Base-by-base conservation (phyloP, 306 rosid genomes). In the Castanea sativa region DNA sequence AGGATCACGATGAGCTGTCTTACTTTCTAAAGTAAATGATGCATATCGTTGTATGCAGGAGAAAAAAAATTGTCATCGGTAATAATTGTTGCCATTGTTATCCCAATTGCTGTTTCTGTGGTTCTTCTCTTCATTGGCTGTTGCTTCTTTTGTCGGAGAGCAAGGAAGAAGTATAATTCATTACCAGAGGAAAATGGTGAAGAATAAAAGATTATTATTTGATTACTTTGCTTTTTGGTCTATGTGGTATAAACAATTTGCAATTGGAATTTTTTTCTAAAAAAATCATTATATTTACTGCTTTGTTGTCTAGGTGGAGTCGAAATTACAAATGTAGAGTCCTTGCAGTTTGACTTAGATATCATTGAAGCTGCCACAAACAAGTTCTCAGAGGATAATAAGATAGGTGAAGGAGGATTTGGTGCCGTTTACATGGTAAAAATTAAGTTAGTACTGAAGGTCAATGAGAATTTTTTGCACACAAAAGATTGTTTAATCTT, bases 351-450 rank as follows among this genome's bases (percentile, higher is more conserved):
- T 43, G 19, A 58, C 21, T 69, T 83, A 19, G 51, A 12, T 29
- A 78, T 29, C 10, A 68, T 78, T n/a, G 77, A 83, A 21, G 19
- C 55, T 49, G 86, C 83, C 6, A 83, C 83, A 4, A 55, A 70
- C 49, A 83, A 70, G 6, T 83, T 83, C 59, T 83, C 86, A 23
- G 74, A 11, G 0, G 33, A 71, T 1, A 69, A 79, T 68, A 82
- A 21, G 41, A 2, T 82, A 13, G 86, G 85, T 20, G 74, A 79
- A 83, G 83, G 83, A 19, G 80, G 80, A 75, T 83, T 83, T 60
- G 86, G 83, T 16, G 77, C 16, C 2, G 86, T 79, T 35, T 83
- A 60, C 71, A 67, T 73, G 82, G 85, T 74, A 69, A 6, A 49
- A 33, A 52, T 57, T 38, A 59, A 49, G 52, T 45, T 75, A 56